Base-by-base conservation (phyloP, 352 stramenopile genomes). In the Globisporangium splendens region DNA sequence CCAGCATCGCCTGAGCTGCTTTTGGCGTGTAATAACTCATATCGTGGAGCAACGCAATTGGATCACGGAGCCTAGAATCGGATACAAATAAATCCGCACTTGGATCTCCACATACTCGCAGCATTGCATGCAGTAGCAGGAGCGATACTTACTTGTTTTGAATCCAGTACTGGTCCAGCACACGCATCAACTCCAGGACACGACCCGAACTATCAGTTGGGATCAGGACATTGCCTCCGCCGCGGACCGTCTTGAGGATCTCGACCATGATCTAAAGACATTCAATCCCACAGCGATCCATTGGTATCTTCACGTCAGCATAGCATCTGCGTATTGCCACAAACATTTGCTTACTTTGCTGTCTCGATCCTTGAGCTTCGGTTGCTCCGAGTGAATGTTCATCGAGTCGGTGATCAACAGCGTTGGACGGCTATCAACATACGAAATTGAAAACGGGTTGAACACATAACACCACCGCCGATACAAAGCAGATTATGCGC, bases 131-230 rank as follows among this genome's bases (percentile, higher is more conserved):
- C 28, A 35, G 28, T 8, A 10, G 28, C 28, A 11, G 5, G 48
- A 53, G 13, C 21, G 12, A 33, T 50, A n/a, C 81, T 28, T 84
- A 91, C 73, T 97, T 96, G 70, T 98, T 95, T 54, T 95, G 79
- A 55, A 97, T 97, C 95, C 96, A 99, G 69, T 98, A 96, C 69
- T 96, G 82, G 63, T 98, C 86, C 20, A 99, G 62, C 3, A 98
- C 72, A n/a, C 97, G 81, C 61, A 98, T 89, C 8, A 99, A 66
- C 76, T 99, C 96, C 1, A 99, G 73, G n/a, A 98, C 89, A 20
- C 96, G 87, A 5, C 94, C 93, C 20, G 86, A 93, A 43, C 90
- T 96, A 69, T 98, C 95, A 0, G 92, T 95, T 0, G 96, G 96
- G n/a, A 98, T 88, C 20, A 99, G 73, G 8, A 98, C 94, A 63